phyloP scores from a whole-genome alignment of 257 asterid species.

The Salvia hispanica region DNA sequence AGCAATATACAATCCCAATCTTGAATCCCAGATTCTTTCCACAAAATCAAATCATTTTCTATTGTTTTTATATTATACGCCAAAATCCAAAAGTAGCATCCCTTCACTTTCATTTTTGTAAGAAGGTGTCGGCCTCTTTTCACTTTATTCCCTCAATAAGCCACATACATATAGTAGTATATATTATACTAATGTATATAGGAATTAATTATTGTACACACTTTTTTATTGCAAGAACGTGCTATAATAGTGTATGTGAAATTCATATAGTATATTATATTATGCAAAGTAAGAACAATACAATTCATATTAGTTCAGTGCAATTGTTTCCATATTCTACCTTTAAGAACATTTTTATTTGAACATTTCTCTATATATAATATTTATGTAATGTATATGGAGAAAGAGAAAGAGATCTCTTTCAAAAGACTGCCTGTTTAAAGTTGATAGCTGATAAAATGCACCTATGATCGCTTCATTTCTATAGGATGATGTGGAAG shows the following conservation, averaged over 20 bases:
- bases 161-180: constrained; percentile 15
- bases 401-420: background rate
- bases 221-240: too few species aligned
- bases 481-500: constrained; percentile 20
- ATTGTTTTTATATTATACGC: constrained; percentile 27
- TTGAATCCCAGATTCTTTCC: constrained; percentile 49
- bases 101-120: constrained; percentile 63
- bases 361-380: background rate
- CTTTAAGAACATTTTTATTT: too few species aligned
- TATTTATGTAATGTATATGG: background rate
- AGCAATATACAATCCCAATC: constrained; percentile 35
- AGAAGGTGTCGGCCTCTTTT: constrained; percentile 76
- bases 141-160: constrained; percentile 77
- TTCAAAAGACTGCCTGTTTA: constrained; percentile 30
- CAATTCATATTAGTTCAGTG: too few species aligned
- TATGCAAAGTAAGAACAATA: too few species aligned
- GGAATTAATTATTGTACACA: too few species aligned
- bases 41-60: constrained; percentile 38
- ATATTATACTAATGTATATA: too few species aligned
- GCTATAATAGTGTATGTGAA: too few species aligned
- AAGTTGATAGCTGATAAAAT: constrained; percentile 18
- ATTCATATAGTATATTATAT: too few species aligned
- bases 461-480: constrained; percentile 28
- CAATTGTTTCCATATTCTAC: too few species aligned
- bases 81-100: constrained; percentile 45